Percentiles rank a stretch among this genome's conserved stretches.
Evolutionary conservation across 306 rosid genomes (phyloP).

Genomic region (Cucurbita maxima): DNA sequence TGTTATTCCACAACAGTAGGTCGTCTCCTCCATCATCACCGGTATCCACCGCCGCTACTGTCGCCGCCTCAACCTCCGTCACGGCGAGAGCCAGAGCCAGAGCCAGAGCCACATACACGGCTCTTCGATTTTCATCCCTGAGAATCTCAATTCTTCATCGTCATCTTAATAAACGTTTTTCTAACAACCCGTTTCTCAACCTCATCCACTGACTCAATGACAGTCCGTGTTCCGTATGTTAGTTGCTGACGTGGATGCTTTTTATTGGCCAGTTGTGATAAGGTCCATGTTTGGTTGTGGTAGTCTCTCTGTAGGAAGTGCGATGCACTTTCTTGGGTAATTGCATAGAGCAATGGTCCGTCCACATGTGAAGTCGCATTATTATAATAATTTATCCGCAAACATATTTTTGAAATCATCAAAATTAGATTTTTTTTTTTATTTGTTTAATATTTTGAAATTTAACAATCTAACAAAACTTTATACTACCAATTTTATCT

Average conservation of each 20-base stretch:
- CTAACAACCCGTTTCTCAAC: neutral
- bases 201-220: neutral
- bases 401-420: neutral
- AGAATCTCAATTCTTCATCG: constrained; percentile 9
- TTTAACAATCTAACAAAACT: too few relatives aligned
- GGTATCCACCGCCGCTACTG: neutral
- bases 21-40: neutral
- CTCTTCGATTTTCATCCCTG: neutral
- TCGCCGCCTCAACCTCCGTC: neutral
- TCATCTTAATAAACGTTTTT: neutral
- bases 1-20: neutral
- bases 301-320: neutral
- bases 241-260: neutral
- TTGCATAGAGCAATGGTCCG: neutral
- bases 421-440: neutral
- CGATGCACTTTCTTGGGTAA: neutral
- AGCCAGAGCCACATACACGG: neutral
- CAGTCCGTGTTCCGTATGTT: neutral
- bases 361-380: neutral
- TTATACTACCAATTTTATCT: too few relatives aligned
- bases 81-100: neutral
- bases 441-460: too few relatives aligned
- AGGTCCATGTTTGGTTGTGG: neutral
- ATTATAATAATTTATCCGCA: neutral
- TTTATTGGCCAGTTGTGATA: neutral